phyloP scores from a whole-genome alignment of 2,329 filamentous ascomycete species.

The Emericellopsis cladophorae region DNA sequence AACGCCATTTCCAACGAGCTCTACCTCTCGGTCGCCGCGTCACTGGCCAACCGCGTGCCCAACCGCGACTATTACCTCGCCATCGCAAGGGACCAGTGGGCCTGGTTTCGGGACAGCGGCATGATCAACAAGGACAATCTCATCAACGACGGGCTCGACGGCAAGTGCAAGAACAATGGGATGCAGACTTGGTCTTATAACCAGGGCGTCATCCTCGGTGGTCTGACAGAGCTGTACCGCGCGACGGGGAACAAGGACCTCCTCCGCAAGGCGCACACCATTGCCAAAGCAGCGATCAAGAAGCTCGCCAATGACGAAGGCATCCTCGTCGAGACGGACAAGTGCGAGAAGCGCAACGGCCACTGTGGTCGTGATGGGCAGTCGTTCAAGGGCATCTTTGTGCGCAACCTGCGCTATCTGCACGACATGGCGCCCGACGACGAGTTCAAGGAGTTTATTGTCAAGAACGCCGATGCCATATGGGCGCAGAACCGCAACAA shows the following conservation, averaged over 20 bases:
- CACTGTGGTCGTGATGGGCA: constrained; percentile 35
- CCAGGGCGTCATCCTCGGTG: constrained; percentile 44
- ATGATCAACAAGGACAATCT: constrained; percentile 37
- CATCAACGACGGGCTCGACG: constrained; percentile 38
- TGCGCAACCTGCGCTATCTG: constrained; percentile 44
- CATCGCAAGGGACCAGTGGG: constrained; percentile 37
- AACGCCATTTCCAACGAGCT: constrained; percentile 36
- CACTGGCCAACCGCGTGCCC: constrained; percentile 23
- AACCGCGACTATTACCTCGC: constrained; percentile 26
- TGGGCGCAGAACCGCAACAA: constrained; percentile 20
- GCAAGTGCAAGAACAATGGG: constrained; percentile 36
- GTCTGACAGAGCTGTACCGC: constrained; percentile 34
- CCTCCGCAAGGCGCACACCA: constrained; percentile 26
- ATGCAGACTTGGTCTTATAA: constrained; percentile 42
- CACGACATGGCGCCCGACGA: constrained; percentile 2
- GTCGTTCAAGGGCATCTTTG: constrained; percentile 64
- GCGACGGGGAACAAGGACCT: constrained; percentile 29
- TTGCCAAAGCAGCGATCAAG: constrained; percentile 40
- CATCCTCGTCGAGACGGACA: constrained; percentile 27
- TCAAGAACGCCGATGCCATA: constrained; percentile 5
- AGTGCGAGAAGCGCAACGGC: constrained; percentile 17
- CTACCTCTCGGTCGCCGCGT: background rate
- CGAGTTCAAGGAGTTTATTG: constrained; percentile 4
- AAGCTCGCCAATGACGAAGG: constrained; percentile 28
- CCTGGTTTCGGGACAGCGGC: constrained; percentile 36